Evolutionary conservation across 495 filamentous ascomycete genomes (phyloP).

Genomic region (Xanthoparmelia taractica): DNA sequence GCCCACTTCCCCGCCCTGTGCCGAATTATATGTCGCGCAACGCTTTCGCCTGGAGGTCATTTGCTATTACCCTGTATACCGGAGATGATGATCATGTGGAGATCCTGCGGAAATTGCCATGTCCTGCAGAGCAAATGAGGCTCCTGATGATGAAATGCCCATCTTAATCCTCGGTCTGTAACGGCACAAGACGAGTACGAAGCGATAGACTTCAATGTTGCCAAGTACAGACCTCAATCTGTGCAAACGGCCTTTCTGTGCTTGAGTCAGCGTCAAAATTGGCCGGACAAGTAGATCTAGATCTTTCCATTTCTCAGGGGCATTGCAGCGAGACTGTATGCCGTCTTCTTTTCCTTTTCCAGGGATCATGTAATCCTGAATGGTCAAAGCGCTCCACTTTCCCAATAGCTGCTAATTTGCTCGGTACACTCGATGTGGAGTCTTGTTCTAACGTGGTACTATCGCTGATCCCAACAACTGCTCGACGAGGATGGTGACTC

Average conservation of each 20-base stretch:
- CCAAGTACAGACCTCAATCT: background rate
- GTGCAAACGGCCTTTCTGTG: background rate
- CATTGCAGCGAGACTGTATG: background rate
- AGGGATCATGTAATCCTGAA: background rate
- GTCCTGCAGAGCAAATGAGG: background rate
- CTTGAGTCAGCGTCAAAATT: background rate
- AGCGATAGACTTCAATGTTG: background rate
- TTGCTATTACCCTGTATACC: constrained; percentile 12
- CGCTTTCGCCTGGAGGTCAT: constrained; percentile 10
- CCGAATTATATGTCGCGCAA: constrained; percentile 5
- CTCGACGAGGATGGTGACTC: background rate
- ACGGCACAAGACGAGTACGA: background rate
- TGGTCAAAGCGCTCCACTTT: constrained; percentile 2
- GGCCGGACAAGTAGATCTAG: background rate
- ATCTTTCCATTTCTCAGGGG: background rate
- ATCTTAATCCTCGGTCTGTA: background rate
- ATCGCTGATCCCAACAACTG: background rate
- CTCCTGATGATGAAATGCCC: constrained; percentile 7
- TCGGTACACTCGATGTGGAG: background rate
- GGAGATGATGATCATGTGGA: constrained; percentile 10
- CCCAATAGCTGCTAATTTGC: background rate
- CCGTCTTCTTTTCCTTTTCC: background rate
- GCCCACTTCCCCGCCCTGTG: background rate
- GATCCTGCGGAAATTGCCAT: background rate
- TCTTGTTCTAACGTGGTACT: background rate